Conservation (phyloP, 768 basidiomycete species). For the Leucocoprinus birnbaumii region DNA sequence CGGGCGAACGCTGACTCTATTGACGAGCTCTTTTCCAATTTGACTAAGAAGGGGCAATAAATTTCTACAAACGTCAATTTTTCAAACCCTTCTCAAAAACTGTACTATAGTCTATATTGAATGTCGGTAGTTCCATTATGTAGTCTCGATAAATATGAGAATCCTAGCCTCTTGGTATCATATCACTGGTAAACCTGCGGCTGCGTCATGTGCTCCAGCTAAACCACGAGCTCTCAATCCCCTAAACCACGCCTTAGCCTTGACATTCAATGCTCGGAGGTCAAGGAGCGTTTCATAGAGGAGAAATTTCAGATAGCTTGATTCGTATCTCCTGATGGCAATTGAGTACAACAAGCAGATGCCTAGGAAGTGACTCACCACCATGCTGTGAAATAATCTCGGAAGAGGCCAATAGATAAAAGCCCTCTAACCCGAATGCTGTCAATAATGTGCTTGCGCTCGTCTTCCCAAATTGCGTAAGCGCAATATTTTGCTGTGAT, state of each 20-base stretch:
- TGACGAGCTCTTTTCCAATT: slow-evolving; percentile 45
- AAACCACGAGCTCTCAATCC: slow-evolving; percentile 61
- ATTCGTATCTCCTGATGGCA: slow-evolving; percentile 54
- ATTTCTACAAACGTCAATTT: slow-evolving; percentile 4
- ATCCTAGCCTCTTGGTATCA: background rate
- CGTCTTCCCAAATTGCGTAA: slow-evolving; percentile 74
- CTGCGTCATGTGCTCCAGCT: slow-evolving; percentile 65
- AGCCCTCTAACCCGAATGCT: slow-evolving; percentile 50
- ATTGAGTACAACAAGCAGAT: background rate
- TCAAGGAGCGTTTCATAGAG: slow-evolving; percentile 66
- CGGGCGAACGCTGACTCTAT: slow-evolving; percentile 42
- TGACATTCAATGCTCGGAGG: slow-evolving; percentile 50
- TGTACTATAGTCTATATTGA: slow-evolving; percentile 1
- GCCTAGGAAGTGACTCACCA: slow-evolving; percentile 46
- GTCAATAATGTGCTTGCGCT: slow-evolving; percentile 43
- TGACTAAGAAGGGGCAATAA: slow-evolving; percentile 22
- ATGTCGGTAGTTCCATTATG: background rate
- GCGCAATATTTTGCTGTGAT: slow-evolving; percentile 90
- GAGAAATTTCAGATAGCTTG: slow-evolving; percentile 44
- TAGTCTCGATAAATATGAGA: slow-evolving; percentile 6
- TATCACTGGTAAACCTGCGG: slow-evolving; percentile 55
- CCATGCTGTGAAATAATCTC: slow-evolving; percentile 58
- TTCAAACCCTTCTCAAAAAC: background rate
- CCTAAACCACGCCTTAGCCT: slow-evolving; percentile 58
- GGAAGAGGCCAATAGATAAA: slow-evolving; percentile 41